phyloP scores from a whole-genome alignment of 2,329 filamentous ascomycete species.

The Beauveria medogensis region DNA sequence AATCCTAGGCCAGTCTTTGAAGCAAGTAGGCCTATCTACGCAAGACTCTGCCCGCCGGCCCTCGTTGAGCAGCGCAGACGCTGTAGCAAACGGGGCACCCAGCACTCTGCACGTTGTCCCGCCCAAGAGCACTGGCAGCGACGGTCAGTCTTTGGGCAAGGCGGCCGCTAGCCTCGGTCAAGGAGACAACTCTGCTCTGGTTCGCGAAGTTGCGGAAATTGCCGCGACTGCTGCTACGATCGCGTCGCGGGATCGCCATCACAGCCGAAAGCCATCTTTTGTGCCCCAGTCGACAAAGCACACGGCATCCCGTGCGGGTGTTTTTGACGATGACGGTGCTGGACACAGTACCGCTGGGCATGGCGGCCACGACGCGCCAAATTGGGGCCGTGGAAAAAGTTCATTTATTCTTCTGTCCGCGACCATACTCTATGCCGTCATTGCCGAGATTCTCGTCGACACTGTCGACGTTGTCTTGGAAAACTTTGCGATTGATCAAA shows the following conservation, averaged over 20 bases:
- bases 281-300: constrained; percentile 16
- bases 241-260: constrained; percentile 62
- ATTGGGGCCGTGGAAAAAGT: constrained; percentile 92
- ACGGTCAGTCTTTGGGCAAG: constrained; percentile 35
- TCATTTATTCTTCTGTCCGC: constrained; percentile 80
- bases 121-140: constrained; percentile 49
- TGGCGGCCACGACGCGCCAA: constrained; percentile 93
- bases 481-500: constrained; percentile 87
- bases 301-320: constrained; percentile 24
- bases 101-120: constrained; percentile 67
- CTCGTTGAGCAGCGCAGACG: constrained; percentile 26
- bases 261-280: constrained; percentile 31
- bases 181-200: constrained; percentile 71
- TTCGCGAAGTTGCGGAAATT: constrained; percentile 85
- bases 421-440: constrained; percentile 88
- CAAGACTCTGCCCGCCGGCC: constrained; percentile 35
- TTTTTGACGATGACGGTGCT: constrained; percentile 36
- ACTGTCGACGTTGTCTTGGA: constrained; percentile 95
- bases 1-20: constrained; percentile 83
- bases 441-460: constrained; percentile 93
- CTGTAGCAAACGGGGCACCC: constrained; percentile 33
- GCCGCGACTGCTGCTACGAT: constrained; percentile 85
- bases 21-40: constrained; percentile 63
- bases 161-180: constrained; percentile 63
- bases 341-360: constrained; percentile 29